A percentile compares a stretch with the other conserved stretches of the same genome.
These are phyloP conservation scores for Fusarium heterosporum DNA, from an alignment of 2,329 filamentous ascomycete genomes.

Conservation along the genomic window DNA sequence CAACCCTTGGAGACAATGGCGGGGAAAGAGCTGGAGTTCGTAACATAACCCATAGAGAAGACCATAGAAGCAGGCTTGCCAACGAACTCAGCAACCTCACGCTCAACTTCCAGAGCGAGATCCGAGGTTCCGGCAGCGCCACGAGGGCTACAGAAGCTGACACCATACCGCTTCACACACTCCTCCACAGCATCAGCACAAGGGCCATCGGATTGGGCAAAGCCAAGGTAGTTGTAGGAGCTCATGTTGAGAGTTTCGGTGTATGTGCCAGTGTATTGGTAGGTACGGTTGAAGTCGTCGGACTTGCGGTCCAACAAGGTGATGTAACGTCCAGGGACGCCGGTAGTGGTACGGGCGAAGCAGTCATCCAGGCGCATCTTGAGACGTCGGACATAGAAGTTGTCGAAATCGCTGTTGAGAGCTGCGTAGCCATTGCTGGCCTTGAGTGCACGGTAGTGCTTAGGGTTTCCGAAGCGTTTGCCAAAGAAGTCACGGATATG, in stretches of 20 bases:
- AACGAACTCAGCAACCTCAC: conserved; percentile 88
- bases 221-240: conserved; percentile 99
- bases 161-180: conserved; percentile 83
- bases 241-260: conserved; percentile 99
- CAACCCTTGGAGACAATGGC: conserved; percentile 93
- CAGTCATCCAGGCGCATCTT: conserved; percentile 97
- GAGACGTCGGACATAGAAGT: conserved; percentile 92
- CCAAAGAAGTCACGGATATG: conserved; percentile 98
- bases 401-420: conserved; percentile 98
- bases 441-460: conserved; percentile 83
- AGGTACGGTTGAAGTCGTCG: conserved; percentile 90
- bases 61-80: conserved; percentile 96
- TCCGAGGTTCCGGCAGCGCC: conserved; percentile 89
- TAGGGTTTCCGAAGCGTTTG: conserved; percentile 89
- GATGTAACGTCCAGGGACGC: conserved; percentile 93
- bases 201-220: conserved; percentile 95
- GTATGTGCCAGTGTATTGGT: conserved; percentile 87
- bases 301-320: conserved; percentile 92
- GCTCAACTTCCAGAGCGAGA: conserved; percentile 88
- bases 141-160: conserved; percentile 84
- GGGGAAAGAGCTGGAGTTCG: conserved; percentile 92
- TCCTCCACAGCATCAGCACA: conserved; percentile 95
- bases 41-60: conserved; percentile 99
- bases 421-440: conserved; percentile 91
- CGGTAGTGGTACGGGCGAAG: conserved; percentile 91